phyloP scores from a whole-genome alignment of 2,329 filamentous ascomycete species.

The Diaporthe ilicicola region DNA sequence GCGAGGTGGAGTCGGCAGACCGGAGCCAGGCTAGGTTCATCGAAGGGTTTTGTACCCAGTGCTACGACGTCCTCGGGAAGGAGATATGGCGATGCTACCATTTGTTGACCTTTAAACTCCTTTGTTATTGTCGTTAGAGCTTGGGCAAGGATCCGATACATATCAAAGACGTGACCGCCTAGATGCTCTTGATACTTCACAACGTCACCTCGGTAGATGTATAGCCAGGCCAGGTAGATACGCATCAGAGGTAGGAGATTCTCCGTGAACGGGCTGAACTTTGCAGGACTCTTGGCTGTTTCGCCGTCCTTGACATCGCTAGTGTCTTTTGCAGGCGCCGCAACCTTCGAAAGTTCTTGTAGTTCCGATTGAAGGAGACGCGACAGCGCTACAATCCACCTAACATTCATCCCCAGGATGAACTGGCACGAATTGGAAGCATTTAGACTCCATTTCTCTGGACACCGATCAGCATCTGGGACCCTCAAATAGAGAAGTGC shows the following conservation, averaged over 20 bases:
- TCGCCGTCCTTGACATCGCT: conserved; percentile 33
- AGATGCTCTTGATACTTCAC: conserved; percentile 55
- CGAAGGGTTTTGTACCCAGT: conserved; percentile 54
- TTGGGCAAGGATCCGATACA: conserved; percentile 56
- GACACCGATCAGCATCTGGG: conserved; percentile 32
- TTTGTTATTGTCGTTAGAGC: conserved; percentile 60
- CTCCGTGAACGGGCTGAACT: conserved; percentile 49
- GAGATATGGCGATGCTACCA: conserved; percentile 56
- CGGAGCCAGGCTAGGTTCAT: conserved; percentile 47
- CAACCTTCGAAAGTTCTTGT: conserved; percentile 55
- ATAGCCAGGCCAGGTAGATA: conserved; percentile 64
- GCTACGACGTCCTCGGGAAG: conserved; percentile 60
- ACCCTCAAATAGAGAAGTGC: not conserved
- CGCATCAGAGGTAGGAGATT: conserved; percentile 61
- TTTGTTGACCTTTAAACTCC: conserved; percentile 48
- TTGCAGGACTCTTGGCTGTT: conserved; percentile 38
- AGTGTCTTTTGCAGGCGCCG: conserved; percentile 52
- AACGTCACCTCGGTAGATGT: conserved; percentile 54
- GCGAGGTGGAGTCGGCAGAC: conserved; percentile 50
- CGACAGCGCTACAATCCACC: conserved; percentile 77
- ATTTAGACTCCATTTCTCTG: conserved; percentile 56
- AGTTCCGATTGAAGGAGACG: conserved; percentile 76
- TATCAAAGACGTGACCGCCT: conserved; percentile 53
- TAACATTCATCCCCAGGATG: conserved; percentile 79
- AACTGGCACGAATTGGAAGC: conserved; percentile 65